Conservation (phyloP, 164 flowering plant species). For the Vitis rotundifolia region DNA sequence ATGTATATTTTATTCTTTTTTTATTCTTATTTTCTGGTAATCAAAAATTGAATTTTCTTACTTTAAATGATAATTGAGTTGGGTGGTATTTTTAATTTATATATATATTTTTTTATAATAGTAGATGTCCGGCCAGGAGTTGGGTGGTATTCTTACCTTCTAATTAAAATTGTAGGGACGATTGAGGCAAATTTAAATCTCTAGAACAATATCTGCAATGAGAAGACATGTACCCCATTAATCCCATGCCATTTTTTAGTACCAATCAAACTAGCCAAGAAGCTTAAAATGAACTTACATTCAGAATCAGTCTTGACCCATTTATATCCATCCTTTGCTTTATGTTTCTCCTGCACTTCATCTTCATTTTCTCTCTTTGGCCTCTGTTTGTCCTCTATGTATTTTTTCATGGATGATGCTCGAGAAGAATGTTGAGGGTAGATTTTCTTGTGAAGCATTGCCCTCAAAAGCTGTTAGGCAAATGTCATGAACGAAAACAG, state of each 20-base stretch:
- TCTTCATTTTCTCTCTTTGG: constrained; percentile 28
- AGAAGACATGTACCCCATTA: constrained; percentile 4
- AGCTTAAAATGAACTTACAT: constrained; percentile 45
- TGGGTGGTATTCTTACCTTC: constrained; percentile 13
- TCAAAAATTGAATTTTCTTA: too few species aligned
- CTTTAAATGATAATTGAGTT: too few species aligned
- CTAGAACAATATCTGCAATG: constrained; percentile 60
- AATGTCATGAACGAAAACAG: neutral
- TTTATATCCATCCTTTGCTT: constrained; percentile 41
- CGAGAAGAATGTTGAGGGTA: constrained; percentile 46
- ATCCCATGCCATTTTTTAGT: neutral
- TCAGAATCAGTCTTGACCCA: constrained; percentile 97
- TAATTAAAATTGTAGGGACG: neutral
- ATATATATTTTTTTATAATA: too few species aligned
- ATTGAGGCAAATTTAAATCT: constrained; percentile 24
- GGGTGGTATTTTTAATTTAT: constrained; percentile 10
- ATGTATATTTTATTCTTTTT: too few species aligned
- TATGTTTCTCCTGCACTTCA: constrained; percentile 27
- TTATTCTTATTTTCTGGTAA: too few species aligned
- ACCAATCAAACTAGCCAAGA: neutral
- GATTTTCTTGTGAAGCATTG: constrained; percentile 69
- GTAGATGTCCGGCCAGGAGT: too few species aligned
- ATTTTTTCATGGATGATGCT: constrained; percentile 44
- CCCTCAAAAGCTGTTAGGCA: constrained; percentile 57
- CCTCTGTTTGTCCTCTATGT: constrained; percentile 38